A percentile compares a stretch with the other conserved stretches of the same genome.
Evolutionary conservation across 1,139 yeast genomes (phyloP).

Genomic region (Debaryomycetaceae sp.): DNA sequence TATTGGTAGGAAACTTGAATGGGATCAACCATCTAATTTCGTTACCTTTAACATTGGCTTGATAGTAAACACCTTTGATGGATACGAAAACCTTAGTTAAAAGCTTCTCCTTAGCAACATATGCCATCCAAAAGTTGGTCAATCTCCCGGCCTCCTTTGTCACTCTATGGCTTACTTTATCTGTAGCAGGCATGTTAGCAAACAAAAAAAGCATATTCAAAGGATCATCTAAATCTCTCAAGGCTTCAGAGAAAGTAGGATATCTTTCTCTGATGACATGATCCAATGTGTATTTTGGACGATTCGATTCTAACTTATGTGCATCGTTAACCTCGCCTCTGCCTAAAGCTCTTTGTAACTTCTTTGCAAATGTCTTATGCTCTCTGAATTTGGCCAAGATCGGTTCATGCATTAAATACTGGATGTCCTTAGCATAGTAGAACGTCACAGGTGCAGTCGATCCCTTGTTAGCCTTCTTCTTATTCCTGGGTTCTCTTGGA

Average conservation of each 20-base stretch:
- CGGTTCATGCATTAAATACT: constrained; percentile 93
- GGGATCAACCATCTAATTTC: constrained; percentile 96
- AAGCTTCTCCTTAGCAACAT: constrained; percentile 77
- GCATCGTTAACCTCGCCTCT: constrained; percentile 92
- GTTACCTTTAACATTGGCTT: constrained; percentile 87
- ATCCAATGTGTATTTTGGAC: constrained; percentile 85
- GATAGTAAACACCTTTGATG: constrained; percentile 95
- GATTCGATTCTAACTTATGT: constrained; percentile 72
- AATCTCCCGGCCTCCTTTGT: constrained; percentile 83
- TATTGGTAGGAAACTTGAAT: constrained; percentile 91
- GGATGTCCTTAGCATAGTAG: constrained; percentile 91
- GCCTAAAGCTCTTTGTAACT: constrained; percentile 85
- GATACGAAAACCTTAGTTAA: constrained; percentile 90
- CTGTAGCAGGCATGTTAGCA: constrained; percentile 93
- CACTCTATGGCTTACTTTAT: constrained; percentile 71
- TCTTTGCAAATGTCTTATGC: constrained; percentile 90
- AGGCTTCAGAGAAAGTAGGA: constrained; percentile 89
- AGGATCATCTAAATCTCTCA: constrained; percentile 94
- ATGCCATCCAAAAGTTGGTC: constrained; percentile 95
- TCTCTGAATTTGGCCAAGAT: constrained; percentile 89
- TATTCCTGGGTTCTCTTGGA: constrained; percentile 95
- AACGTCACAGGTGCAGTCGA: constrained; percentile 95
- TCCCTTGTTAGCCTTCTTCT: constrained; percentile 96
- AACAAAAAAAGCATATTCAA: constrained; percentile 91
- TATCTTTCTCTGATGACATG: constrained; percentile 92